Percentiles rank a stretch among this genome's conserved stretches.
Conservation (phyloP, 2,329 filamentous ascomycete genomes). For the Aspergillus sp. region DNA sequence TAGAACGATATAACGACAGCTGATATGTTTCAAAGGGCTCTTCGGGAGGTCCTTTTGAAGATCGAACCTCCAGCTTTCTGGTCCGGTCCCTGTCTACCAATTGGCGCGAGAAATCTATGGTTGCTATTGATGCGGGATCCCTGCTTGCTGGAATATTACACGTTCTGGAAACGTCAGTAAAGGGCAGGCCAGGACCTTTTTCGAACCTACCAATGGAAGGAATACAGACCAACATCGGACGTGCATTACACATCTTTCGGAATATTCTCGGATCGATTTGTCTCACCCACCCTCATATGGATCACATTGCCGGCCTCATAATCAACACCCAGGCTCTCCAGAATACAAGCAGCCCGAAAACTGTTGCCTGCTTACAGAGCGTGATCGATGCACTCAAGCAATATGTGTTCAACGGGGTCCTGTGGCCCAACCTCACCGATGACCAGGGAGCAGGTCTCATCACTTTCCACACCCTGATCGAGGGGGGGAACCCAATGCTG, state of each 20-base stretch:
- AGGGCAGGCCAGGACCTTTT: slow-evolving; percentile 65
- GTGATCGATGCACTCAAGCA: slow-evolving; percentile 91
- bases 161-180: slow-evolving; percentile 59
- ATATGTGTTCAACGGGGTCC: slow-evolving; percentile 96
- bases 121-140: slow-evolving; percentile 92
- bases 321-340: slow-evolving; percentile 89
- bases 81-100: slow-evolving; percentile 75
- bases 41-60: slow-evolving; percentile 84
- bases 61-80: slow-evolving; percentile 84
- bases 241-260: slow-evolving; percentile 71
- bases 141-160: slow-evolving; percentile 81
- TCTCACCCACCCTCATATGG: slow-evolving; percentile 95
- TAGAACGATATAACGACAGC: slow-evolving; percentile 9
- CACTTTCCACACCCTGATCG: slow-evolving; percentile 82
- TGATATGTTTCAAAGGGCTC: slow-evolving; percentile 62
- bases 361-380: slow-evolving; percentile 77
- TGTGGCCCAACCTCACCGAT: slow-evolving; percentile 97
- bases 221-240: too few species aligned
- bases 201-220: slow-evolving; percentile 67
- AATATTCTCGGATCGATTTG: slow-evolving; percentile 82
- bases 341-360: slow-evolving; percentile 73
- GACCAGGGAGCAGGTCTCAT: slow-evolving; percentile 90
- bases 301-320: slow-evolving; percentile 87
- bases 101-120: slow-evolving; percentile 78
- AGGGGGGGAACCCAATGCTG: slow-evolving; percentile 81